Evolutionary conservation across 352 stramenopile species (phyloP), one percentile per base, ranked within the genome.

Genomic region (Phytophthora chlamydospora): DNA sequence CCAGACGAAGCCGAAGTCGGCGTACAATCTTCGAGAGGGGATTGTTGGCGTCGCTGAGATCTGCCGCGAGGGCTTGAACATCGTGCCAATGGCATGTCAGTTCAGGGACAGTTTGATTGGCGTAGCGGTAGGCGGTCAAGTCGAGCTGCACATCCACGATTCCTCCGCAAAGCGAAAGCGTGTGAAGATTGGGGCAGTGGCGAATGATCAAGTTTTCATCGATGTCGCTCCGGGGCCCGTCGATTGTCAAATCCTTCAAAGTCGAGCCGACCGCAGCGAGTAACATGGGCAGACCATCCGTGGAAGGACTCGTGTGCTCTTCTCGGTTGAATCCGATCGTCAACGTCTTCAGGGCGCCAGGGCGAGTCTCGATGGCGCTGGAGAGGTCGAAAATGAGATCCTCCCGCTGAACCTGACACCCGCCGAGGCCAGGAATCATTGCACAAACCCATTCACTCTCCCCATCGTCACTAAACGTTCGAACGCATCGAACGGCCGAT

Each of bases 381-480:
- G 9, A 9, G 13, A 44, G 19, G 17, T 41, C 19, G 13, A 49
- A 54, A 7, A 27, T 9, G 0, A 66, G n/a, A 35, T 50, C 49
- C 5, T 42, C 24, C n/a, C 58, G 58, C 19, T 44, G 27, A 3
- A 56, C 43, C 40, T 56, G 43, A 8, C 58, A 66, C 31, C 35
- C 43, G 10, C 58, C 58, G 12, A 55, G 5, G 11, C 58, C 49
- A 16, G 49, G 49, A 35, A 66, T 29, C 4, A 61, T 24, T 0
- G 13, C 51, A 29, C 56, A 32, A 1, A 61, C 36, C 49, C 24
- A 55, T 24, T 41, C 42, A 11, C 50, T 61, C 6, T 43, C 19
- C 27, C 29, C 58, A 34, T 66, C 42, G 12, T 66, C 58, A 31
- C 38, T 48, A n/a, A 58, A 58, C 21, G 49, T 48, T 1, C 49